Base-by-base conservation (phyloP, 140 eudicot genomes). In the Oenanthe javanica region DNA sequence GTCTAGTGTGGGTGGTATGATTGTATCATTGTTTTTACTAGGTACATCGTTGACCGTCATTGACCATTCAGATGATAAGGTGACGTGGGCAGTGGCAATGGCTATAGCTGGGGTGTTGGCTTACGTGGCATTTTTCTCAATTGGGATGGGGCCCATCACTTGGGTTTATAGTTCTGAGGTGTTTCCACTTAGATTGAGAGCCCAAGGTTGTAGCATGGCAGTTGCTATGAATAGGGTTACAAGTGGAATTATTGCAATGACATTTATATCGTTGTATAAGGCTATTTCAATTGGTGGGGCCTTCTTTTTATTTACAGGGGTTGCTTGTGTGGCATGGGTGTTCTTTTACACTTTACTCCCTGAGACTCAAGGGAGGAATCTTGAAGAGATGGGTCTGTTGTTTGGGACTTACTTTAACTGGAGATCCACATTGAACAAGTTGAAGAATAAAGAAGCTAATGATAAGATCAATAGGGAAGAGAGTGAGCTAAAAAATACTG, bases 121-220 rank as follows among this genome's bases (percentile, higher is more conserved):
- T 7, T 86, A 59, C 15, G 96, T 93, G 47, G 93, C 90, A 13
- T 86, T 87, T 18, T 93, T 93, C 81, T 93, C 97, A 8, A 89
- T 91, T 0, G 97, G 97, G 75, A 83, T 93, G 89, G 97, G 97
- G 1, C 97, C 97, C 15, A 86, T 93, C 16, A 74, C 97, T 0
- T 93, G 97, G 96, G 97, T 93, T 9, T 93, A 93, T 79, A 90
- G 91, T 81, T 92, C 97, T 1, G 97, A 92, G 82, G 85, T 92
- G 7, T 92, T 93, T 72, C 97, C 97, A 4, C 19, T 93, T 25
- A 84, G 87, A 77, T 73, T 93, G 49, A 85, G 97, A 51, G 96
- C 97, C 1, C 96, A 90, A 21, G 97, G 97, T 1, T 86, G 92
- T 47, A 81, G 91, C 36, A 79, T 91, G 76, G 94, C 86, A 0